A percentile compares a stretch with the other conserved stretches of the same genome.
Evolutionary conservation across 192 early-diverging fungal genomes (phyloP).

Genomic region (Coemansia sp.): DNA sequence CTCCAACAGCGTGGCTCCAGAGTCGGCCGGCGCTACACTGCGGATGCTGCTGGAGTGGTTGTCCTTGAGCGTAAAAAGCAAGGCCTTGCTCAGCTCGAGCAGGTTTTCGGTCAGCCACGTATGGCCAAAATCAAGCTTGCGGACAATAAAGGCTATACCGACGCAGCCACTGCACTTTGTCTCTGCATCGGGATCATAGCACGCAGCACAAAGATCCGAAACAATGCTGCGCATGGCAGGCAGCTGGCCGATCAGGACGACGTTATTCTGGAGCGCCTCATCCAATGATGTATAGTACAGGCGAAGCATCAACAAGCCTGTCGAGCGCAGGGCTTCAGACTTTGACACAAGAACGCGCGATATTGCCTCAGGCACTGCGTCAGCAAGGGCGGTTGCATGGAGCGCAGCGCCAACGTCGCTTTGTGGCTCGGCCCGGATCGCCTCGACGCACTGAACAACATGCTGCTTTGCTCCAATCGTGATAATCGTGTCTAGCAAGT

Average conservation of each 20-base stretch:
- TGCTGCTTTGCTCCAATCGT: conserved; percentile 36
- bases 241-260: conserved; percentile 33
- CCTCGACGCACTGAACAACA: conserved; percentile 28
- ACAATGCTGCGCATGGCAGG: conserved; percentile 61
- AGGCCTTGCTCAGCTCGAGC: conserved; percentile 87
- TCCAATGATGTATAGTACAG: conserved; percentile 27
- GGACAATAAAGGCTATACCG: conserved; percentile 82
- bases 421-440: conserved; percentile 10
- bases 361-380: conserved; percentile 32
- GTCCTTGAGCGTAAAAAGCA: conserved; percentile 95
- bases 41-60: conserved; percentile 36
- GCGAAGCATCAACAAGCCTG: conserved; percentile 29
- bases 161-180: conserved; percentile 86
- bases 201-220: conserved; percentile 82
- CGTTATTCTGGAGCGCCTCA: conserved; percentile 16
- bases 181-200: conserved; percentile 86
- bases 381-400: conserved; percentile 17
- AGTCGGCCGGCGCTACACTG: conserved; percentile 16
- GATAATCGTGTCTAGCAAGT: conserved; percentile 27
- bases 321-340: conserved; percentile 18
- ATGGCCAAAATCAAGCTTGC: conserved; percentile 79
- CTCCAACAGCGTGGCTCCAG: conserved; percentile 35
- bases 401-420: neutral
- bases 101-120: conserved; percentile 94
- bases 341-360: conserved; percentile 38